Percentiles rank a stretch among this genome's conserved stretches.
These are phyloP conservation scores for Arthrobotrys conoides DNA, from an alignment of 2,329 filamentous ascomycete genomes.

Conservation along the genomic window DNA sequence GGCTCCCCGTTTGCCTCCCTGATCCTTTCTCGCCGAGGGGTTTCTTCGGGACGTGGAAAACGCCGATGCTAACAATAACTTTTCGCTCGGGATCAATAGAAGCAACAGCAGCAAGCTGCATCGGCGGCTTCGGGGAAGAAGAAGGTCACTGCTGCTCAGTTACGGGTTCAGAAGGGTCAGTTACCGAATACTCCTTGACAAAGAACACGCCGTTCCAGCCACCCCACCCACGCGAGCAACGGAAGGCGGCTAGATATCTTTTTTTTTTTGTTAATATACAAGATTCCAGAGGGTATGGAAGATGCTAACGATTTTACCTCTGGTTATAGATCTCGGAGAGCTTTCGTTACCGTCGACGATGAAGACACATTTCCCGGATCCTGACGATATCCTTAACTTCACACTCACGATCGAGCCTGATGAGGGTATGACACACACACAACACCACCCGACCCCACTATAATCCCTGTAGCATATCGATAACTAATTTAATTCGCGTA, in stretches of 20 bases:
- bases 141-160: constrained; percentile 96
- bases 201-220: not conserved
- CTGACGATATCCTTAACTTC: constrained; percentile 89
- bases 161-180: constrained; percentile 94
- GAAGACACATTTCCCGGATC: constrained; percentile 84
- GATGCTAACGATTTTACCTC: not conserved
- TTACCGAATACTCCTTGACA: constrained; percentile 38
- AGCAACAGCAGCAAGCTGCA: constrained; percentile 96
- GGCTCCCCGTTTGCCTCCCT: constrained; percentile 13
- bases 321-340: constrained; percentile 68
- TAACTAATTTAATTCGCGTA: not conserved
- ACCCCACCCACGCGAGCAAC: constrained; percentile 26
- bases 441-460: not conserved
- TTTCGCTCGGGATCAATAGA: constrained; percentile 71
- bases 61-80: constrained; percentile 60
- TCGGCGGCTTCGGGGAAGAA: constrained; percentile 92
- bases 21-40: constrained; percentile 26
- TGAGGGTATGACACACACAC: constrained; percentile 74
- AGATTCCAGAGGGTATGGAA: no score
- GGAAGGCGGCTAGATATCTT: not conserved
- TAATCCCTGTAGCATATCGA: not conserved
- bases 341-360: constrained; percentile 83
- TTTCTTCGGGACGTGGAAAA: not conserved
- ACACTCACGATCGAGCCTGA: constrained; percentile 85
- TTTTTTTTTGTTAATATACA: no score